A percentile compares a stretch with the other conserved stretches of the same genome.
Conservation (phyloP, 805 yeast species). For the Saccharomyces paradoxus region DNA sequence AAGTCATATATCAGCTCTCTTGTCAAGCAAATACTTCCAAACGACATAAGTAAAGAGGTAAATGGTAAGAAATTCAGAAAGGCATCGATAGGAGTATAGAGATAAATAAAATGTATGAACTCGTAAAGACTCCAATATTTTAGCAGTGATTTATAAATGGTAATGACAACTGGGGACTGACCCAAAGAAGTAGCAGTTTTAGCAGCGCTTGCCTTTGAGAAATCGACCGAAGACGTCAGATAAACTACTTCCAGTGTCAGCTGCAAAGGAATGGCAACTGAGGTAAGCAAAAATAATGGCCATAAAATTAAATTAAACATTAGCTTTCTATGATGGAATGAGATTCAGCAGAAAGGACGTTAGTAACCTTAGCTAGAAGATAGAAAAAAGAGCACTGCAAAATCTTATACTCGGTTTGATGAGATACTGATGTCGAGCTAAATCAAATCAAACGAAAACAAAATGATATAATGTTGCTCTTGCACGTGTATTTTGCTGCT, state of each 20-base stretch:
- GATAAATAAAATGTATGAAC: constrained; percentile 11
- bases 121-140: constrained; percentile 20
- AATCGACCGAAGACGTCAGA: background rate
- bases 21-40: constrained; percentile 6
- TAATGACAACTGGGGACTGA: background rate
- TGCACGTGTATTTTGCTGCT: background rate
- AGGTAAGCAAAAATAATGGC: constrained; percentile 8
- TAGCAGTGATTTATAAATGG: constrained; percentile 7
- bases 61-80: constrained; percentile 12
- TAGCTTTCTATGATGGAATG: background rate
- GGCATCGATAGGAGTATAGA: constrained; percentile 8
- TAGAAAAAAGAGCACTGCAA: background rate
- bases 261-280: constrained; percentile 19
- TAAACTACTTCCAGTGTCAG: constrained; percentile 17
- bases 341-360: background rate
- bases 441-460: background rate
- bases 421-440: background rate
- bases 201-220: background rate
- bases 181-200: background rate
- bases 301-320: constrained; percentile 1
- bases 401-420: background rate
- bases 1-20: constrained; percentile 15
- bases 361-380: background rate
- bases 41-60: constrained; percentile 5
- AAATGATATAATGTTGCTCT: background rate